Base-by-base conservation (phyloP, 106 monocot genomes). In the Posidonia australis region DNA sequence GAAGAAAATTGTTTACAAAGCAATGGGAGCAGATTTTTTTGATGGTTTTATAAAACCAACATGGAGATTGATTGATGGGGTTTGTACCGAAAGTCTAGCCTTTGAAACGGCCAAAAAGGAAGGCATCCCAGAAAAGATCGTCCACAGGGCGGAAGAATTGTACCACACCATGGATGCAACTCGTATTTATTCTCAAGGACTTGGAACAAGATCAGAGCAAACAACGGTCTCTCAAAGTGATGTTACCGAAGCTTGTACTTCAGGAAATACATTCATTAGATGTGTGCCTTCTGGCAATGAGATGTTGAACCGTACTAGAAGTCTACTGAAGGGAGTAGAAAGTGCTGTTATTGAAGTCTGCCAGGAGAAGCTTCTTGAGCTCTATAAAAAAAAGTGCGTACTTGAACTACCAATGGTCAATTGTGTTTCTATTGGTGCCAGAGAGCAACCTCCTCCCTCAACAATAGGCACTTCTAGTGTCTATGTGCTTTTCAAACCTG, bases 391-490 rank as follows among this genome's bases (percentile, higher is more conserved):
- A 28, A 78, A 80, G 26, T 71, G 20, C 70, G 69, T 75, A 62
- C 41, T 57, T 25, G 82, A 96, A 14, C 58, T 79, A 62, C 56
- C 68, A 25, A 75, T 79, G 44, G 62, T 88, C 32, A 27, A 51
- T 44, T 98, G 96, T 73, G 58, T 77, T 56, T 14, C 59, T 24
- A 71, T 98, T 41, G 83, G 87, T 53, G 69, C 73, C 7, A 85
- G 91, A 65, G 91, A 98, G 55, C 87, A 88, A 60, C 98, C 98
- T 13, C 98, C 91, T 67, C 91, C 98, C 0, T 91, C 87, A 29
- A 85, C 89, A 32, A 85, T 83, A 18, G 91, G 91, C 51, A 76
- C 68, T 25, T 98, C 98, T 29, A 81, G 85, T 55, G 71, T 91
- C 19, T 91, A 98, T 69, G 73, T 98, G 13, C 56, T 85, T 56